phyloP scores from a whole-genome alignment of 208 protist species.

The Wallacemonas rigidus region DNA sequence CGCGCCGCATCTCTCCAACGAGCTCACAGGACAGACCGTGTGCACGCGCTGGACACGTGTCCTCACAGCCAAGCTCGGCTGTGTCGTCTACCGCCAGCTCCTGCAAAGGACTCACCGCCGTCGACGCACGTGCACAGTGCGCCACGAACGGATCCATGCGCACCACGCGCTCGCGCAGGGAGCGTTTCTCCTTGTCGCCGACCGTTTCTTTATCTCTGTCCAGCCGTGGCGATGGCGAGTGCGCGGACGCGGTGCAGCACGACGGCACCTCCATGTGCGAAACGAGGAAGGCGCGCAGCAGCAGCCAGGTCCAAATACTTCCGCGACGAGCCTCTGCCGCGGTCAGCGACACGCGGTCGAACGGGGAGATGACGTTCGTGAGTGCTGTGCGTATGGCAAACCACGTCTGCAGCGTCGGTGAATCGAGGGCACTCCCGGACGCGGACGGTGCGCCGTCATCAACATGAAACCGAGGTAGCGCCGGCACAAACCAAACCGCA shows the following conservation, averaged over 20 bases:
- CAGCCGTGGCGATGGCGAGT: no score
- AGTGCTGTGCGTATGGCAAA: constrained; percentile 16
- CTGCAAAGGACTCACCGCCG: not conserved
- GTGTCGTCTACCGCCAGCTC: not conserved
- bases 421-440: no score
- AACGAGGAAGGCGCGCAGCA: constrained; percentile 5
- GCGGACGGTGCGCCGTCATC: no score
- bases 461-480: not conserved
- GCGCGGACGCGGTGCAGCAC: no score
- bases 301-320: constrained; percentile 1
- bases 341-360: not conserved
- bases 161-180: not conserved
- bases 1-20: constrained; percentile 31
- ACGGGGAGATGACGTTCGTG: constrained; percentile 16
- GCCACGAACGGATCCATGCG: not conserved
- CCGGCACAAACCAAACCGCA: constrained; percentile 3
- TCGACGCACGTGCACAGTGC: not conserved
- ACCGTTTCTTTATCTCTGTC: not conserved
- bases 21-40: constrained; percentile 43
- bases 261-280: not conserved
- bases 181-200: not conserved
- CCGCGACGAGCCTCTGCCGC: not conserved
- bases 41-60: not conserved
- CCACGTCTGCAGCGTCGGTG: constrained; percentile 8
- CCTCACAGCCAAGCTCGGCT: not conserved